Evolutionary conservation across 371 early-diverging fungal genomes (phyloP), one percentile per base, ranked within the genome.

Genomic region (Thermomucor indicae-seudaticae): DNA sequence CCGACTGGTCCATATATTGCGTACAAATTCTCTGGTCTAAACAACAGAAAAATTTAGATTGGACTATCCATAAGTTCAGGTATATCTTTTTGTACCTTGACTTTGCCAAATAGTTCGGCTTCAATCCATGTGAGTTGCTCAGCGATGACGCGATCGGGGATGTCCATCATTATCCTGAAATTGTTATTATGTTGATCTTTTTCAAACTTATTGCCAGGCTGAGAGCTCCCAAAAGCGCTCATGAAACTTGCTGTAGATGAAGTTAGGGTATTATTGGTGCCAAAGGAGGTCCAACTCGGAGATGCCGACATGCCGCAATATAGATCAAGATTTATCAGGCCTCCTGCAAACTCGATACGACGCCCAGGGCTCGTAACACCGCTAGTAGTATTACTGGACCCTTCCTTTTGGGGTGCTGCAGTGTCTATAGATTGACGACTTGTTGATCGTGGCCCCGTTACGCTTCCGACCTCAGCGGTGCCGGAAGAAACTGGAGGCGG

Each of bases 101-200:
- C 71, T 20, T 62, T 67, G 10, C 62, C 55, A 58, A 85, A 82
- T 22, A 78, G 62, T 17, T 63, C 62, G n/a, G 69, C 65, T 50
- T 85, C 88, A 23, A 85, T 72, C 65, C 81, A 72, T 1, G 84
- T 83, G 47, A 87, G 56, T 43, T 87, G 88, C 19, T 79, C 74
- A 0, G 88, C 85, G 30, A 86, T 57, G 7, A 62, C 71, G 35
- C 51, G 51, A 17, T 75, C 69, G 10, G 73, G 47, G 11, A 66
- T 47, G 1, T 70, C 71, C 54, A 72, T 66, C 17, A 81, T 72
- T 2, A 60, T 34, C 29, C 59, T 64, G 31, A 53, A 59, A 31
- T 52, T 49, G 12, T 51, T 37, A n/a, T 47, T 51, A 10, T 54
- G 37, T 19, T 49, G 49, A 35, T 70, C 70, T 51, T 67, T 67